A percentile compares a stretch with the other conserved stretches of the same genome.
These are phyloP conservation scores for Tetrapisispora phaffii DNA, from an alignment of 805 yeast genomes.

Conservation along the genomic window DNA sequence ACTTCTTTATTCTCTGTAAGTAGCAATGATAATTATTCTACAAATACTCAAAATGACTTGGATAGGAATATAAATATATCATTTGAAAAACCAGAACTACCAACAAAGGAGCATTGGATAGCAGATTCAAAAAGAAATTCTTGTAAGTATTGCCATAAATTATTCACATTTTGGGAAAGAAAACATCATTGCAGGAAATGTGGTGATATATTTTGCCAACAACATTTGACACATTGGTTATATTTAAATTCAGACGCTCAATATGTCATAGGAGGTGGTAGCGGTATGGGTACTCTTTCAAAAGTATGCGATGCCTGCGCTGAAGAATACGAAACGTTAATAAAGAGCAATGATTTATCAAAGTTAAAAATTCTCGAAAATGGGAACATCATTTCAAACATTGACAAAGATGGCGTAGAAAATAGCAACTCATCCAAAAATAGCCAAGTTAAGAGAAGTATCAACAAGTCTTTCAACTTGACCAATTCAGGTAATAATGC, in stretches of 20 bases:
- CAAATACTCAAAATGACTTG: conserved; percentile 4
- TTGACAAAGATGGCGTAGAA: neutral
- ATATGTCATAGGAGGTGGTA: conserved; percentile 50
- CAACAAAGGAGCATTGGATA: conserved; percentile 61
- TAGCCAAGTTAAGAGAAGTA: neutral
- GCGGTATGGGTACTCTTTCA: conserved; percentile 45
- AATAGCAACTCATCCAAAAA: neutral
- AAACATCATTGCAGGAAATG: conserved; percentile 80
- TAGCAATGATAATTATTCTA: neutral
- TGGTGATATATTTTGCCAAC: conserved; percentile 70
- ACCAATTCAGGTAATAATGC: neutral
- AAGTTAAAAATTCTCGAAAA: conserved; percentile 1
- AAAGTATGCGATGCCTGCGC: conserved; percentile 66
- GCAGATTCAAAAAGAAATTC: conserved; percentile 54
- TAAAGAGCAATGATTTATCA: conserved; percentile 1
- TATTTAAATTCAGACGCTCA: conserved; percentile 51
- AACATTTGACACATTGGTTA: conserved; percentile 49
- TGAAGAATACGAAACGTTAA: conserved; percentile 45
- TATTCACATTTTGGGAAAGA: conserved; percentile 69
- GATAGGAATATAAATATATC: neutral
- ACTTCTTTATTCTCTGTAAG: conserved; percentile 10
- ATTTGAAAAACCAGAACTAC: conserved; percentile 19
- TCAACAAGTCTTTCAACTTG: neutral
- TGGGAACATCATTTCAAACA: conserved; percentile 4
- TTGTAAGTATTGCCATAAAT: conserved; percentile 59